Evolutionary conservation across 2,329 filamentous ascomycete genomes (phyloP).

Genomic region (Botrytis galanthina): DNA sequence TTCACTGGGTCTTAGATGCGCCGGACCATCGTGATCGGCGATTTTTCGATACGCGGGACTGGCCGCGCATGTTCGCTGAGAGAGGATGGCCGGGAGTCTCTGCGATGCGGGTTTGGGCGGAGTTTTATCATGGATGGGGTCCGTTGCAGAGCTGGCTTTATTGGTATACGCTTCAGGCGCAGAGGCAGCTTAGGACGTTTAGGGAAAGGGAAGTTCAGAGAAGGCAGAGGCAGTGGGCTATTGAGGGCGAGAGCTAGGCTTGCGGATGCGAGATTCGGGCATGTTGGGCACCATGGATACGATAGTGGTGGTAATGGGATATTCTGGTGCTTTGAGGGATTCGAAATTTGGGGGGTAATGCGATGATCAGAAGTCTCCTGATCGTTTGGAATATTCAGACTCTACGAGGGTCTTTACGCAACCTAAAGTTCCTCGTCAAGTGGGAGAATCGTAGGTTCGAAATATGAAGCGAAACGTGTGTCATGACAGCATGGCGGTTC

Average conservation of each 20-base stretch:
- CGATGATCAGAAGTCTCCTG: neutral
- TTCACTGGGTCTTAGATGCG: conserved; percentile 31
- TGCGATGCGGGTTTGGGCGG: neutral
- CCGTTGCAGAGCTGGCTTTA: conserved; percentile 16
- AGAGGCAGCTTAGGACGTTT: neutral
- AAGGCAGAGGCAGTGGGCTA: neutral
- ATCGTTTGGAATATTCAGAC: neutral
- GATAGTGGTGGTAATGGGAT: neutral
- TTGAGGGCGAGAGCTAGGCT: neutral
- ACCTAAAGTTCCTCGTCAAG: neutral
- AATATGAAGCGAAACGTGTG: neutral
- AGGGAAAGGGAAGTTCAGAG: neutral
- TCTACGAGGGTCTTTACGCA: neutral
- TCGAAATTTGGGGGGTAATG: neutral
- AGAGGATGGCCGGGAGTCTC: neutral
- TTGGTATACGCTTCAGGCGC: neutral
- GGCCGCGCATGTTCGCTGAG: neutral
- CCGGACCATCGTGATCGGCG: conserved; percentile 18
- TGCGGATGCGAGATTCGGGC: neutral
- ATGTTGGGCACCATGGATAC: neutral
- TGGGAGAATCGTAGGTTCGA: neutral
- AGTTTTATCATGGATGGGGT: conserved; percentile 13
- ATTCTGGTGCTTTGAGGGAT: neutral
- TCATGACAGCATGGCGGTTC: neutral
- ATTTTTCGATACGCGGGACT: conserved; percentile 10